Conservation (phyloP, 768 basidiomycete genomes). For the Trametes cingulata region DNA sequence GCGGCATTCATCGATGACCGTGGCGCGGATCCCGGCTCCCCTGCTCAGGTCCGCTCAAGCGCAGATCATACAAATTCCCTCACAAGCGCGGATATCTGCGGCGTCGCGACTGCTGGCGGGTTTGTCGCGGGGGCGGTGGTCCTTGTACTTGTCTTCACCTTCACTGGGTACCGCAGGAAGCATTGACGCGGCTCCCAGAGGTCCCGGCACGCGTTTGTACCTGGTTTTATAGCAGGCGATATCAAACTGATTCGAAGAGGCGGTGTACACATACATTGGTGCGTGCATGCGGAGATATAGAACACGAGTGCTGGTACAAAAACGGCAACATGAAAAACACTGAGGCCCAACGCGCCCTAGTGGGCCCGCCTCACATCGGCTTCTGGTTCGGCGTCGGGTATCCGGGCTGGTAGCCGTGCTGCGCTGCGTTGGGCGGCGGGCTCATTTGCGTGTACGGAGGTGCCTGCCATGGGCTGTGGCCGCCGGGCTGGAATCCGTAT, state of each 20-base stretch:
- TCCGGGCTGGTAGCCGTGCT: conserved; percentile 34
- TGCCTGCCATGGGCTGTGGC: conserved; percentile 14
- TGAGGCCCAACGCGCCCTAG: neutral
- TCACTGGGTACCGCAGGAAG: conserved; percentile 7
- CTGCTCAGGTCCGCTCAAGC: conserved; percentile 21
- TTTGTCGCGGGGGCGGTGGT: conserved; percentile 38
- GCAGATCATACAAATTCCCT: conserved; percentile 16
- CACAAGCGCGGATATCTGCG: conserved; percentile 26
- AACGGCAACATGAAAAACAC: conserved; percentile 1
- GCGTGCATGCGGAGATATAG: neutral
- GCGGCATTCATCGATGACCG: conserved; percentile 42
- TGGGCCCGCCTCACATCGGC: conserved; percentile 5
- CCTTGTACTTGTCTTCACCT: conserved; percentile 20
- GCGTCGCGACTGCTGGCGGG: conserved; percentile 36
- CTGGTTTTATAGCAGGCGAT: neutral
- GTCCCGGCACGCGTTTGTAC: neutral
- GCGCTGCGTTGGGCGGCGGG: conserved; percentile 21
- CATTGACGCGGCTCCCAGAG: conserved; percentile 1
- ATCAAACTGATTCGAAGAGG: conserved; percentile 1
- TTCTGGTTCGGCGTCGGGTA: conserved; percentile 32
- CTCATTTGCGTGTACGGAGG: conserved; percentile 15
- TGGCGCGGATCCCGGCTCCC: conserved; percentile 41
- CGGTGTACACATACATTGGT: neutral
- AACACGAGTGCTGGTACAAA: conserved; percentile 8
- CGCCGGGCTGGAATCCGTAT: conserved; percentile 21